Percentiles rank a stretch among this genome's conserved stretches.
Evolutionary conservation across 192 early-diverging fungal species (phyloP).

Genomic region (Coemansia sp.): DNA sequence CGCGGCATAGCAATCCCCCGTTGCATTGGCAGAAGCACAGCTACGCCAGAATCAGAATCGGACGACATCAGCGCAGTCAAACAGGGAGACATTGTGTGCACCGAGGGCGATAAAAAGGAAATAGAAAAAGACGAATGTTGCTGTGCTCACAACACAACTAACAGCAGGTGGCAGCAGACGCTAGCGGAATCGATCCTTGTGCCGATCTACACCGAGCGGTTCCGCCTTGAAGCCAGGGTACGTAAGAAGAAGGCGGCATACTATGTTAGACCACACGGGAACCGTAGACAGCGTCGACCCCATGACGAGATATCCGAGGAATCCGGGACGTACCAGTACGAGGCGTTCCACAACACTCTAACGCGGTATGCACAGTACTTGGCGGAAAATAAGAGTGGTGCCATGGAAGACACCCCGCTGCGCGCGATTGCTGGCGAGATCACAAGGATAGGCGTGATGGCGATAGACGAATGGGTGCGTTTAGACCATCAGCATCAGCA

Average conservation of each 20-base stretch:
- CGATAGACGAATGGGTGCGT: neutral
- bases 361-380: neutral
- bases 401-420: neutral
- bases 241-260: neutral
- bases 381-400: too few relatives aligned
- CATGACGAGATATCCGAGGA: neutral
- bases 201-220: neutral
- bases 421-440: constrained; percentile 2
- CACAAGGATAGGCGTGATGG: neutral
- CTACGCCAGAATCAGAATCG: too few relatives aligned
- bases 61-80: too few relatives aligned
- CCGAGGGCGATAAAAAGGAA: too few relatives aligned
- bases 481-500: neutral
- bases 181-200: constrained; percentile 1
- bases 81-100: neutral
- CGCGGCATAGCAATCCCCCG: too few relatives aligned
- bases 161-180: neutral
- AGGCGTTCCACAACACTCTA: neutral
- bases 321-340: neutral
- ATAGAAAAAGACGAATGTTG: too few relatives aligned
- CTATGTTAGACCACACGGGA: neutral
- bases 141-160: neutral
- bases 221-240: neutral
- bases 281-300: neutral
- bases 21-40: too few relatives aligned